Conservation (phyloP, 768 basidiomycete species). For the Sutorius australiensis region DNA sequence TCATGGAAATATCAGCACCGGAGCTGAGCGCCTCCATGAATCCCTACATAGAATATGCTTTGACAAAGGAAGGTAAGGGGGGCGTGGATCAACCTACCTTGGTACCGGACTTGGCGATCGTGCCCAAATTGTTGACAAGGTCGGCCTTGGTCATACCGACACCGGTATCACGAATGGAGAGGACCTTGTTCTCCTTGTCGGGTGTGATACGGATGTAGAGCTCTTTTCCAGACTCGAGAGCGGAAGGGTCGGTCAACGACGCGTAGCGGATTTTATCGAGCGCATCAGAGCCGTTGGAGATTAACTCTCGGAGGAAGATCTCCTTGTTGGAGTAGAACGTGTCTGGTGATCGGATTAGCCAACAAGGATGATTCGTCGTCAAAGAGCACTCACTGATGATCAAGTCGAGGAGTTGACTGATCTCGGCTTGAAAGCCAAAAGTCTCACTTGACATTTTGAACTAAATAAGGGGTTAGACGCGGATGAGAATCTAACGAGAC, state of each 20-base stretch:
- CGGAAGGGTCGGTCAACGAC: slow-evolving; percentile 89
- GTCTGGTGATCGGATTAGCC: slow-evolving; percentile 46
- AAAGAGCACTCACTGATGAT: slow-evolving; percentile 79
- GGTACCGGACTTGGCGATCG: slow-evolving; percentile 92
- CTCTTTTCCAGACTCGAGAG: slow-evolving; percentile 87
- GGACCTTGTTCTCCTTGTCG: slow-evolving; percentile 92
- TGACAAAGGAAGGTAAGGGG: slow-evolving; percentile 1
- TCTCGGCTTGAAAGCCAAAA: slow-evolving; percentile 99
- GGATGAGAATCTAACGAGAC: neutral
- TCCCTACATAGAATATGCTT: slow-evolving; percentile 48
- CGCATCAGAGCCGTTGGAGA: slow-evolving; percentile 97
- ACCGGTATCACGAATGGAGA: slow-evolving; percentile 92
- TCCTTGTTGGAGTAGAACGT: slow-evolving; percentile 99
- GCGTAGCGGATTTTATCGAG: slow-evolving; percentile 99
- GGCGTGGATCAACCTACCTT: slow-evolving; percentile 48
- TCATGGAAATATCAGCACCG: slow-evolving; percentile 92
- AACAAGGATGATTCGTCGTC: neutral
- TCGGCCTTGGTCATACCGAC: slow-evolving; percentile 99
- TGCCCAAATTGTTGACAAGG: slow-evolving; percentile 98
- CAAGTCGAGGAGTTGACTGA: slow-evolving; percentile 95
- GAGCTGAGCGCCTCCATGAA: slow-evolving; percentile 99
- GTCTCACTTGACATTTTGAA: slow-evolving; percentile 71
- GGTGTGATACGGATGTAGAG: slow-evolving; percentile 92
- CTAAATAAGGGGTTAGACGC: slow-evolving; percentile 16
- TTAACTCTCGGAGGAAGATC: slow-evolving; percentile 98